Base-by-base conservation (phyloP, 2,329 filamentous ascomycete genomes). In the Xylaria sp. region DNA sequence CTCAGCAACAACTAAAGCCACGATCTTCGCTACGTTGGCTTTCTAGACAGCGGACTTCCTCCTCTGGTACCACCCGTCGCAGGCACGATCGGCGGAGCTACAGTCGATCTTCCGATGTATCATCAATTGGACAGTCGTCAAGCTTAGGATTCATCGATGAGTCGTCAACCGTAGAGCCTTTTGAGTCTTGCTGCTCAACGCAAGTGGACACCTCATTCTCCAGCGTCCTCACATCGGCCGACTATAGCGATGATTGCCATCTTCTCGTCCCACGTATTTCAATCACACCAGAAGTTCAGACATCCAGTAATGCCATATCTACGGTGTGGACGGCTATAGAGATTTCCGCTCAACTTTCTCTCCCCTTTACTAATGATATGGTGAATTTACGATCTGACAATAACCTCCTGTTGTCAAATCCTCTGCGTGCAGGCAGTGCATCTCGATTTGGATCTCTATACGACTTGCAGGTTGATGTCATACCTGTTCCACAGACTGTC, bases 311-410 rank as follows among this genome's bases (percentile, higher is more conserved):
- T 42, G 77, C 74, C 2, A 72, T 74, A 42, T 72, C 75, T 36
- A 76, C 70, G 11, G 68, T 86, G n/a, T 87, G 82, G 85, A 81
- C 78, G 1, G 83, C 84, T 3, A 78, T 87, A 57, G 81, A 87
- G 73, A 71, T 87, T 42, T 82, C 79, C 15, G 79, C 80, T 9
- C 80, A 80, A 51, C 68, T 83, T 5, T 79, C 75, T 54, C 73
- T 71, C 57, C 74, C 74, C 11, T 68, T 36, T 47, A 44, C 25
- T 10, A 36, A 68, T 20, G 20, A 10, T 11, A 31, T 53, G 25
- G 36, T 50, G 65, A 15, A 57, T 62, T 47, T 49, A 42, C 33
- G 36, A 61, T 20, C 49, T 31, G 33, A 39, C 20, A 38, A 36
- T 27, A 51, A 54, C 54, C 38, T 33, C 55, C n/a, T 59, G 17